Conservation (phyloP, 208 protist genomes). For the Phytomonas serpens region DNA sequence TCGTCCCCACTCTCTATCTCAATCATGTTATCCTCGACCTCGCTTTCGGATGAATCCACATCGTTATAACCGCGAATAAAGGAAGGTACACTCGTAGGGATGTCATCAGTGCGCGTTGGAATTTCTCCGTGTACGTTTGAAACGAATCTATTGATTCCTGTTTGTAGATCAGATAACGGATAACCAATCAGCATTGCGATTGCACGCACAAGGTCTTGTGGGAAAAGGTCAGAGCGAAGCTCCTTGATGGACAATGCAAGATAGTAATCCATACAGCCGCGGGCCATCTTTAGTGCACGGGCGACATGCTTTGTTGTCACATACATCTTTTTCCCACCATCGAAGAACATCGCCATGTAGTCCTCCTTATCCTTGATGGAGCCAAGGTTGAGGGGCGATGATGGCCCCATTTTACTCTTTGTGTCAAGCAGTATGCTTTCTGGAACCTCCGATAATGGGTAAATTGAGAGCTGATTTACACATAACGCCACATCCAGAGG, state of each 20-base stretch:
- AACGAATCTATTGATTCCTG: neutral
- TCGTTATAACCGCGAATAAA: neutral
- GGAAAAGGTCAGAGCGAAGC: constrained; percentile 65
- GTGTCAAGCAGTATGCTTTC: constrained; percentile 41
- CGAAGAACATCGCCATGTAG: constrained; percentile 63
- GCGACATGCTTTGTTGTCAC: constrained; percentile 42
- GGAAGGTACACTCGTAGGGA: constrained; percentile 2
- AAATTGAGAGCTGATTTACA: constrained; percentile 59
- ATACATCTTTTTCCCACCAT: constrained; percentile 80
- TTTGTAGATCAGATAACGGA: constrained; percentile 21
- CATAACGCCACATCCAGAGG: constrained; percentile 65
- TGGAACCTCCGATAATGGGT: constrained; percentile 40
- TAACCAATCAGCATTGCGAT: constrained; percentile 61
- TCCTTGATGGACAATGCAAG: constrained; percentile 71
- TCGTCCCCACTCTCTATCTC: constrained; percentile 16
- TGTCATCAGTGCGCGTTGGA: constrained; percentile 11
- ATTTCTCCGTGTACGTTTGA: neutral
- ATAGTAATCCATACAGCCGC: constrained; percentile 84
- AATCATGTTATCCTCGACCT: neutral
- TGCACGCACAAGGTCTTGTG: constrained; percentile 34
- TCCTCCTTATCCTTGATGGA: constrained; percentile 31
- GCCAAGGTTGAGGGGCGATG: constrained; percentile 26
- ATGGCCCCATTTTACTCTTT: constrained; percentile 46
- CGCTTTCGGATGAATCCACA: neutral
- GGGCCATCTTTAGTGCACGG: constrained; percentile 36